Base-by-base conservation (phyloP, 1,284 basidiomycete species). In the Microbotryum lychnidis-dioicae region DNA sequence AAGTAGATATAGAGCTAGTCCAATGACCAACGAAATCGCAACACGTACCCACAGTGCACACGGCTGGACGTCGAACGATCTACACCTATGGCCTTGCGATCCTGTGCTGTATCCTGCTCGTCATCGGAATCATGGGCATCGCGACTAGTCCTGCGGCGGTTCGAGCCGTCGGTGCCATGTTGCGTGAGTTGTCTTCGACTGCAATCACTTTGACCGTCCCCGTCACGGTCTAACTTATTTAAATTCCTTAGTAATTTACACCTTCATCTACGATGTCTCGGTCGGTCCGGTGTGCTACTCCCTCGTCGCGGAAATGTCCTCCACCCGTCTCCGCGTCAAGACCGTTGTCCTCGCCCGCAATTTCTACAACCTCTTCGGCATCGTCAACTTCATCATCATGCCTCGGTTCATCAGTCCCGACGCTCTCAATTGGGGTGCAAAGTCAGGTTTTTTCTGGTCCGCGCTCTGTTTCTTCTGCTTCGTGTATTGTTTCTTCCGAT, bases 91-190 rank as follows among this genome's bases (percentile, higher is more conserved):
- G 80, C 48, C 75, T 80, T 25, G 71, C 71, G 60, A 69, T 74
- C 47, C 75, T 79, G 61, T 73, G 73, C 56, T 62, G 75, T 62
- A 73, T 78, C 31, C 75, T 82, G 48, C 71, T 80, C 67, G 65
- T 77, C 71, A 78, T 80, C 69, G 80, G 80, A 31, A 75, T 75
- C 60, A 70, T 80, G 50, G 78, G 78, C 29, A 75, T 78, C 64
- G 62, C 67, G 31, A 64, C 62, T 45, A 48, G 57, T 58, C 37
- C 37, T 18, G 62, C 65, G 6, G 62, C 64, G 56, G 49, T 57
- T 7, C 69, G 77, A 70, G 78, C 76, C 4, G 76, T 77, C 6
- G 78, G 77, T 4, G 71, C 74, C 12, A 65, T 76, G 58, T 75
- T 79, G 69, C 69, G 37, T 42, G 37, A 42, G 37, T 42, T 42